A percentile compares a stretch with the other conserved stretches of the same genome.
Evolutionary conservation across 1,139 yeast species (phyloP).

Genomic region (Blastobotrys elegans): DNA sequence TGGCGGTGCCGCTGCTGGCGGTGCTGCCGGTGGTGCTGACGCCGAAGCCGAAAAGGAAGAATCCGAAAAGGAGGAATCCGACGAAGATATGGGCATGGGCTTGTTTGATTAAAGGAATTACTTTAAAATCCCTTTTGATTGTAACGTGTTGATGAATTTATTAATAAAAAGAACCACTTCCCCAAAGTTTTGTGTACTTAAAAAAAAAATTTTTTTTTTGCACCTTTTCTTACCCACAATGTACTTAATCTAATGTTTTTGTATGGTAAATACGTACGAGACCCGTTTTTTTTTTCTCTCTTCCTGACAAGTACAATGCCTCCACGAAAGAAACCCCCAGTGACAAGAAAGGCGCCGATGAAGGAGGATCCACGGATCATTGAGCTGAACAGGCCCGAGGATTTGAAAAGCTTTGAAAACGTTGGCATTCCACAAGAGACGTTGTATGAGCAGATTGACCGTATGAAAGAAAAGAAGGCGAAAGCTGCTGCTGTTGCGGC

Average conservation of each 20-base stretch:
- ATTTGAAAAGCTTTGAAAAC: constrained; percentile 18
- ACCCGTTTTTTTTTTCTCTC: too few relatives aligned
- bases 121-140: too few relatives aligned
- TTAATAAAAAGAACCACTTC: neutral
- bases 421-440: constrained; percentile 25
- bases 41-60: constrained; percentile 62
- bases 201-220: too few relatives aligned
- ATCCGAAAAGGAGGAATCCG: constrained; percentile 34
- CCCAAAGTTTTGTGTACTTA: too few relatives aligned
- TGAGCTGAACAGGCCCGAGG: constrained; percentile 22
- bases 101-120: constrained; percentile 35
- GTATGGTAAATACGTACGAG: too few relatives aligned
- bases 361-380: constrained; percentile 20
- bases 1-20: constrained; percentile 52
- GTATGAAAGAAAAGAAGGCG: constrained; percentile 17
- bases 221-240: neutral
- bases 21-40: constrained; percentile 56
- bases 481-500: neutral
- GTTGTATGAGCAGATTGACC: constrained; percentile 29
- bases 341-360: neutral
- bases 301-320: neutral
- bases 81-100: constrained; percentile 38
- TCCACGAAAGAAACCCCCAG: neutral
- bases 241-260: too few relatives aligned
- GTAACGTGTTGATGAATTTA: neutral